Evolutionary conservation across 768 basidiomycete genomes (phyloP), one percentile per base, ranked within the genome.

Genomic region (Ephemerocybe angulata): DNA sequence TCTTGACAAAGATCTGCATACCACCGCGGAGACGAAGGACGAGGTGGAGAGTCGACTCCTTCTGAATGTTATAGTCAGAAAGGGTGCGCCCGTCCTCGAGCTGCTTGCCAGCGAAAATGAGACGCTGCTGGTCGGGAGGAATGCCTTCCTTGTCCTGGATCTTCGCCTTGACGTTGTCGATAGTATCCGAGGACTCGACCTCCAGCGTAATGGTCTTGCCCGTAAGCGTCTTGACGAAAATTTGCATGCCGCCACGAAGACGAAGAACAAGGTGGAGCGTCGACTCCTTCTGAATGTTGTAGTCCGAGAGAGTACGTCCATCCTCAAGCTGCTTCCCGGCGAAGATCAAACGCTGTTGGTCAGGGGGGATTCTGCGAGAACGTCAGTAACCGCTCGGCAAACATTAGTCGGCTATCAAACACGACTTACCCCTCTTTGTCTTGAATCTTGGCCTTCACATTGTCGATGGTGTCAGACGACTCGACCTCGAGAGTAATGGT

Each of bases 71-170:
- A 65, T 88, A 88, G 52, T 89, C 86, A 0, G 86, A 84, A 76
- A 94, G 80, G 0, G 93, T 97, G 46, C 94, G 88, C 3, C 94
- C 94, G 54, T 97, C 94, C 68, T 96, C 94, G 11, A 95, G 74
- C 65, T 96, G 93, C 76, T 96, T 96, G 43, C 93, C 94, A 42
- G 93, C 93, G 60, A 95, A 96, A 67, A 90, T 93, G 43, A 94
- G 74, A 41, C 93, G 88, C 64, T 95, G 93, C 65, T 94, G 91
- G 61, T 93, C 88, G 2, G 88, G 86, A 33, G 88, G 88, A 28
- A 90, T 90, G 0, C 88, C 89, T 58, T 89, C 88, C 70, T 88
- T 89, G 65, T 90, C 88, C 60, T 88, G 87, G 19, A 90, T 89
- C 75, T 88, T 87, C 2, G 85, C 79, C 69, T 87, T 87, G 22